Evolutionary conservation across 116 monocot genomes (phyloP).

Genomic region (Thalassia testudinum): DNA sequence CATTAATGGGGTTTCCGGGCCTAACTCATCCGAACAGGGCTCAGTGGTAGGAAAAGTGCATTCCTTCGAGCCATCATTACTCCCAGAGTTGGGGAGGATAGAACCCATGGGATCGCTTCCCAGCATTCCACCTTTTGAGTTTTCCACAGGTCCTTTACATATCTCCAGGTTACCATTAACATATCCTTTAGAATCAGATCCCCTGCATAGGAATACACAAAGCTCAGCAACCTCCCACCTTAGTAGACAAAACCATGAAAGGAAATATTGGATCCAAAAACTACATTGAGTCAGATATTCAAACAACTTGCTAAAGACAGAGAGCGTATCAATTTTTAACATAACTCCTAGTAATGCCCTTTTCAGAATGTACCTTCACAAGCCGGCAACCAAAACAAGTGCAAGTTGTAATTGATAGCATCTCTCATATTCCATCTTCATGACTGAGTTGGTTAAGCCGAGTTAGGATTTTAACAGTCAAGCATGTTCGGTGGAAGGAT

Average conservation of each 20-base stretch:
- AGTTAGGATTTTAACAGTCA: not conserved
- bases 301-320: too few species aligned
- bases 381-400: not conserved
- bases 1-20: constrained; percentile 69
- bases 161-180: not conserved
- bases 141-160: not conserved
- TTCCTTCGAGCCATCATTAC: not conserved
- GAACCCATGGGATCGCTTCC: not conserved
- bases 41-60: constrained; percentile 15
- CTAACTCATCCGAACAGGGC: constrained; percentile 14
- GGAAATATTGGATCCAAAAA: too few species aligned
- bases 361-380: not conserved
- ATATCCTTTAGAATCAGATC: not conserved
- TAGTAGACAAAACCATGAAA: too few species aligned
- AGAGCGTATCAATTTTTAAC: too few species aligned
- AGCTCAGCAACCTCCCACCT: not conserved
- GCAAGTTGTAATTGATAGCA: not conserved
- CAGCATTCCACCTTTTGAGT: not conserved
- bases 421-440: not conserved
- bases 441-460: not conserved
- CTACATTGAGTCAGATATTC: too few species aligned
- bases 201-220: not conserved
- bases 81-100: not conserved
- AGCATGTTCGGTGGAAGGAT: not conserved
- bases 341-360: too few species aligned